Evolutionary conservation across 2,329 filamentous ascomycete species (phyloP), one percentile per base, ranked within the genome.

Genomic region (Xylaria sp.): DNA sequence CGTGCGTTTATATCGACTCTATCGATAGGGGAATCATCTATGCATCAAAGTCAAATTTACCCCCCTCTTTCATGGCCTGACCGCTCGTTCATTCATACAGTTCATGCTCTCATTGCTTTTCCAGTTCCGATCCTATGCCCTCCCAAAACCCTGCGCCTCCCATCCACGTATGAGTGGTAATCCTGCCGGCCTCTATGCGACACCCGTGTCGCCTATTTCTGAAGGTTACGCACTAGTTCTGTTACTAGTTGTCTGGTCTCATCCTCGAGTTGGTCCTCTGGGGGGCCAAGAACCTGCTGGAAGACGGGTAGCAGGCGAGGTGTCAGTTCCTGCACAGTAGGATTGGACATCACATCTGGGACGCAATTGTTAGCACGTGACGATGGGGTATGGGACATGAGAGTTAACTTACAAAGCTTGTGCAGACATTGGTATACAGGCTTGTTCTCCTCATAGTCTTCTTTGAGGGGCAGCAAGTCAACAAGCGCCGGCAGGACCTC

Each of bases 381-480:
- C 55, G 7, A 48, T 59, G 32, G 52, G 13, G 25, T 18, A 44
- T 4, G 32, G 32, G 18, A 39, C 3, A 34, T 20, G 23, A 8
- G 25, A 7, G 8, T 41, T 25, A 41, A 88, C 90, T 85, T 85
- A 92, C 89, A 98, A 73, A 98, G 88, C 81, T 92, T 90, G 81
- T 93, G 91, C 77, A 99, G 91, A 89, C 94, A 97, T 80, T 92
- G 88, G 83, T 92, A 99, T 69, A 98, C 90, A 9, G 96, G 94
- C 76, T 93, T 93, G 83, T 99, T 98, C 88, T 98, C 96, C 82
- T 98, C 94, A 76, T 89, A 98, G 81, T 98, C 96, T 79, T 97
- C 94, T 81, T 92, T 93, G 71, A 98, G 86, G 10, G 96, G 96
- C 46, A 98, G 88, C 34, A 94, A 87, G 70, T 88, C 88, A 66